Conservation (phyloP, 192 early-diverging fungal genomes). For the Umbelopsis sp. region DNA sequence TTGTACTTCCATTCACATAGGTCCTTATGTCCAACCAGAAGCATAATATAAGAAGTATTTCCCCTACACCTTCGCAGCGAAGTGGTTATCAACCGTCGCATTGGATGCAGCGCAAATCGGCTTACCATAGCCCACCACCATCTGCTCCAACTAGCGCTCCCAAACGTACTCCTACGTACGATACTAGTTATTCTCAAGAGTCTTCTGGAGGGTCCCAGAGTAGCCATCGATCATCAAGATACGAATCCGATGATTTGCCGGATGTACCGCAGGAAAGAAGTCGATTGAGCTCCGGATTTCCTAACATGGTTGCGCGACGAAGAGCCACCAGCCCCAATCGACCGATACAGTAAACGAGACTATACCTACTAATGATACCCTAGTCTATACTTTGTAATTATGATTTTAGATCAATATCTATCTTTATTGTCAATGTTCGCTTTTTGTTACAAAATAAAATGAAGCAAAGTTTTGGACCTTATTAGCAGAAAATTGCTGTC, state of each 20-base stretch:
- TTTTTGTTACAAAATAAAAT: background rate
- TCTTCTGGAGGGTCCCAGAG: background rate
- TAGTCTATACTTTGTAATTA: conserved; percentile 11
- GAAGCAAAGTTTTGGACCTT: background rate
- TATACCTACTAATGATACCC: background rate
- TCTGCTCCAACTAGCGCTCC: background rate
- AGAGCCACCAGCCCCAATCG: background rate
- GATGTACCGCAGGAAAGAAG: background rate
- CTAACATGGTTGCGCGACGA: background rate
- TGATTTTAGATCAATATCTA: background rate
- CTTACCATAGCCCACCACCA: conserved; percentile 3
- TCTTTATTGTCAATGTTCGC: background rate
- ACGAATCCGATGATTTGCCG: background rate
- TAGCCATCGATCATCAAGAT: background rate
- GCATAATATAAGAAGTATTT: background rate
- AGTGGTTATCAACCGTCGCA: background rate
- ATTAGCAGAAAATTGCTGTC: background rate
- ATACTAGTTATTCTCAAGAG: background rate
- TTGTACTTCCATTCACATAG: background rate
- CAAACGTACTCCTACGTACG: background rate
- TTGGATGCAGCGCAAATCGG: conserved; percentile 8
- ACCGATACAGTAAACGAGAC: background rate
- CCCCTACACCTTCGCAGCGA: conserved; percentile 1
- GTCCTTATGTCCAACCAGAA: background rate
- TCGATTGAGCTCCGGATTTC: background rate